Evolutionary conservation across 2,329 filamentous ascomycete species (phyloP).

Genomic region (Trichoderma guizhouense): DNA sequence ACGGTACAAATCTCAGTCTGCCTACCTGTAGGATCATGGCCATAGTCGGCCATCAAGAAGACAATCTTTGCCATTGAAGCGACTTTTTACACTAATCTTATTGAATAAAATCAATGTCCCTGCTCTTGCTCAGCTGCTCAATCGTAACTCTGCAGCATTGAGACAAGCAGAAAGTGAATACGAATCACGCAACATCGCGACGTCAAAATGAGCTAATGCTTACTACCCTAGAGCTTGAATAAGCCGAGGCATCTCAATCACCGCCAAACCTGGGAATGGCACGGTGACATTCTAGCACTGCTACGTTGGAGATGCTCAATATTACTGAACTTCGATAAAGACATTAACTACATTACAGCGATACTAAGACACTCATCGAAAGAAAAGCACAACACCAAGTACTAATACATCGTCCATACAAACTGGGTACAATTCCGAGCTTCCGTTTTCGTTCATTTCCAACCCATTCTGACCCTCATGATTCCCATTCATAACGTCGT

Average conservation of each 20-base stretch:
- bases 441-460: background rate
- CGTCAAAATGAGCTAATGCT: background rate
- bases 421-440: background rate
- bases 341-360: background rate
- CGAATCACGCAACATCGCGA: background rate
- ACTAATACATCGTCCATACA: background rate
- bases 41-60: slow-evolving; percentile 53
- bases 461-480: background rate
- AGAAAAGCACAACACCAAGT: background rate
- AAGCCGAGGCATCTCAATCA: background rate
- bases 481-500: background rate
- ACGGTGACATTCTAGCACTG: background rate
- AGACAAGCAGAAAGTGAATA: background rate
- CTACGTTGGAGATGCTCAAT: background rate
- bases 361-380: background rate
- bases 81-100: too few species aligned
- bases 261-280: background rate
- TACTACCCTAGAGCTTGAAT: background rate
- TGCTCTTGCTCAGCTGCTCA: background rate
- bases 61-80: slow-evolving; percentile 36
- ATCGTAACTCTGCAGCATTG: background rate
- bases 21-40: slow-evolving; percentile 52
- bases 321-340: background rate
- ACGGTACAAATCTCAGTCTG: background rate
- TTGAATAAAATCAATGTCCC: background rate